phyloP scores from a whole-genome alignment of 345 rosid genomes.

The Theobroma cacao region DNA sequence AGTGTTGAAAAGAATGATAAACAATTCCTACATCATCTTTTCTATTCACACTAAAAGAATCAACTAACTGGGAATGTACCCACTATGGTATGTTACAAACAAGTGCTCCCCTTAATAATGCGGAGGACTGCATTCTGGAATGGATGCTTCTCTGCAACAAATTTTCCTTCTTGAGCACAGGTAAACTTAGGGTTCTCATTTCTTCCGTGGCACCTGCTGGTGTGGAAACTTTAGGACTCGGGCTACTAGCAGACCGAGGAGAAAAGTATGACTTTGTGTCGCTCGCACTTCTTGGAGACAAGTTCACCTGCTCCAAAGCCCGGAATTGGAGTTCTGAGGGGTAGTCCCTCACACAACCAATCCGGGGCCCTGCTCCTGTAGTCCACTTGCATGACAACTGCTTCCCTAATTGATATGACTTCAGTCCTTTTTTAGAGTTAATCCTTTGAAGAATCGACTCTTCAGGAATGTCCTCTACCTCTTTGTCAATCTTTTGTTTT shows the following conservation, averaged over 20 bases:
- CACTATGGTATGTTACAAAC: conserved; percentile 18
- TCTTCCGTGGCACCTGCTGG: neutral
- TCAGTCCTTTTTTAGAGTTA: conserved; percentile 52
- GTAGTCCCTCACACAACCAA: conserved; percentile 87
- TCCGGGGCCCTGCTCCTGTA: conserved; percentile 95
- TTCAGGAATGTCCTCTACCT: conserved; percentile 35
- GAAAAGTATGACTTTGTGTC: conserved; percentile 22
- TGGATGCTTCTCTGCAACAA: conserved; percentile 5
- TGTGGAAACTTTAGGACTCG: conserved; percentile 11
- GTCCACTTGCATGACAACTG: conserved; percentile 89
- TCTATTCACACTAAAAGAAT: conserved; percentile 39
- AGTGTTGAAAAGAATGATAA: conserved; percentile 31
- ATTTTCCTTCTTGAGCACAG: neutral
- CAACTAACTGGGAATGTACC: conserved; percentile 23
- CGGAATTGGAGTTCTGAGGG: conserved; percentile 81
- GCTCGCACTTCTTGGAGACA: conserved; percentile 64
- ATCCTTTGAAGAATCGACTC: conserved; percentile 58
- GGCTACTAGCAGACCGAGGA: conserved; percentile 17
- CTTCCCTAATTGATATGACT: conserved; percentile 77
- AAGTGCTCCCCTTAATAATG: conserved; percentile 24
- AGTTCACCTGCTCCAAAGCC: conserved; percentile 77
- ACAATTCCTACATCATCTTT: conserved; percentile 43
- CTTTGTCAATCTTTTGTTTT: conserved; percentile 23
- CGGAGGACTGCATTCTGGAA: neutral
- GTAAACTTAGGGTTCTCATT: conserved; percentile 13